Evolutionary conservation across 73 alveolate species (phyloP).

Genomic region (Paraurostyla sp.): DNA sequence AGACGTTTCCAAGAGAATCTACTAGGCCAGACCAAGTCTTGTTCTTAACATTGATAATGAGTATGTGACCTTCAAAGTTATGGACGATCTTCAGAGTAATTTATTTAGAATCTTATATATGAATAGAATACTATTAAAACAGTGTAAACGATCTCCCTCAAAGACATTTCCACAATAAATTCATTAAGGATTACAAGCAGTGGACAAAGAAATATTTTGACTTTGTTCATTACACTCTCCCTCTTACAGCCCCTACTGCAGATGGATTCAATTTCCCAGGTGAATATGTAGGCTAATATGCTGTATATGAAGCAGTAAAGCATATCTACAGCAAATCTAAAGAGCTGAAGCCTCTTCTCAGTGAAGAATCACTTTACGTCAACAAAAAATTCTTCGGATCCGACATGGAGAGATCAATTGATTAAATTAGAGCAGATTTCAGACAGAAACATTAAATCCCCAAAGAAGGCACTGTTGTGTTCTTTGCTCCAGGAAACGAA

Average conservation of each 20-base stretch:
- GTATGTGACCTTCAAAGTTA: constrained; percentile 58
- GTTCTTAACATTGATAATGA: constrained; percentile 71
- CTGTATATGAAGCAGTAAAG: constrained; percentile 68
- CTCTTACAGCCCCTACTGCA: constrained; percentile 43
- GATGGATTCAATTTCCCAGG: constrained; percentile 76
- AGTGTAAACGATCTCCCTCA: constrained; percentile 52
- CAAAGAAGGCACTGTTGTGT: constrained; percentile 47
- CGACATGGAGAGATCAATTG: constrained; percentile 56
- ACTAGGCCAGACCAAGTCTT: constrained; percentile 61
- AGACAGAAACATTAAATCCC: constrained; percentile 60
- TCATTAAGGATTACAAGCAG: constrained; percentile 66
- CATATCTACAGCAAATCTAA: constrained; percentile 37
- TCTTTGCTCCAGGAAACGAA: constrained; percentile 78
- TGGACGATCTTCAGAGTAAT: constrained; percentile 26
- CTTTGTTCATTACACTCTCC: constrained; percentile 65
- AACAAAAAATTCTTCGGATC: constrained; percentile 45
- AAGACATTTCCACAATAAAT: constrained; percentile 70
- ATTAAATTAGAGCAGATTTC: constrained; percentile 37
- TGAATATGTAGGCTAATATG: constrained; percentile 72
- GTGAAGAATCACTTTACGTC: constrained; percentile 18
- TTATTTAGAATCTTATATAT: neutral
- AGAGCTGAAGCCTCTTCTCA: constrained; percentile 39
- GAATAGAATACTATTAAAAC: constrained; percentile 58
- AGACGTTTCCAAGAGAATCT: constrained; percentile 59
- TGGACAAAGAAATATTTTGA: constrained; percentile 57